These are phyloP conservation scores for Heteromeles arbutifolia DNA, from an alignment of 306 rosid species.

Conservation along the genomic window DNA sequence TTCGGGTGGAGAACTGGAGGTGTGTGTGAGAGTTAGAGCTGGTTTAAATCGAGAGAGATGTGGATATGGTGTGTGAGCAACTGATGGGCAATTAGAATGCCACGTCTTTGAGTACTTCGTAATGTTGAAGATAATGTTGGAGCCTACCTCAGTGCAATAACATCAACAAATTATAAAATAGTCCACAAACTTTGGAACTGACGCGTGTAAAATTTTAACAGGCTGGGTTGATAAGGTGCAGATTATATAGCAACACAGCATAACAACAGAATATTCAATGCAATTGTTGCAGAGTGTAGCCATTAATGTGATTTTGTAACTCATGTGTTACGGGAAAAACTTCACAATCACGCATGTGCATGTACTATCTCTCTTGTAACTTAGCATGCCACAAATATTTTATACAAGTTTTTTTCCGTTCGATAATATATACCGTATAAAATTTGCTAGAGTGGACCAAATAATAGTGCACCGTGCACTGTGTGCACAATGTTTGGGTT, in stretches of 20 bases:
- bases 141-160: neutral
- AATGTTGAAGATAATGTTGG: slow-evolving; percentile 38
- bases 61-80: slow-evolving; percentile 47
- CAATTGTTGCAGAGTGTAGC: neutral
- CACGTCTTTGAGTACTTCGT: slow-evolving; percentile 49
- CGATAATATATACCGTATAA: neutral
- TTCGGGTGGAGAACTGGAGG: slow-evolving; percentile 2
- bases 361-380: neutral
- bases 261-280: neutral
- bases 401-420: too few species aligned
- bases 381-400: neutral
- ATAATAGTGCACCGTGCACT: too few species aligned
- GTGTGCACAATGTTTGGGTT: neutral
- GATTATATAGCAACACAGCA: neutral
- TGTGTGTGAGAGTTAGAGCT: neutral
- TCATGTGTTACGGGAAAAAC: neutral
- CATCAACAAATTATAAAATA: neutral
- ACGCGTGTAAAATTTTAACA: neutral
- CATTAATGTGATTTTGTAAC: neutral
- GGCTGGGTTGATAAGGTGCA: neutral
- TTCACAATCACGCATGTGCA: too few species aligned
- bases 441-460: neutral
- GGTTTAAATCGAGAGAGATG: slow-evolving; percentile 28
- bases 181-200: neutral
- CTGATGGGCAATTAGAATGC: slow-evolving; percentile 53